Evolutionary conservation across 2,329 filamentous ascomycete genomes (phyloP).

Genomic region (Chaetomiaceae sp.): DNA sequence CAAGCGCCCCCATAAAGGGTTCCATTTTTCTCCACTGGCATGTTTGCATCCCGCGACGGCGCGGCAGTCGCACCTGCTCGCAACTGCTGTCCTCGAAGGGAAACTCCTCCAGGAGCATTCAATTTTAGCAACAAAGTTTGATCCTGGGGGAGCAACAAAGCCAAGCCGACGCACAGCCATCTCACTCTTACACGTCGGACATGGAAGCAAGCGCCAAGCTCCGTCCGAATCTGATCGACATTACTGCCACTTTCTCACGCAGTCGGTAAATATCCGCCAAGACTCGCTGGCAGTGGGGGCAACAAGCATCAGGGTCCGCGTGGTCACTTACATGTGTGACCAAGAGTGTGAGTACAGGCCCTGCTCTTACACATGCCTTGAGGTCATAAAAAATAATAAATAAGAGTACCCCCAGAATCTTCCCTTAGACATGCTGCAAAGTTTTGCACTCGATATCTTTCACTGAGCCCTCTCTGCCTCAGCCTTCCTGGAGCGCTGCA

Average conservation of each 20-base stretch:
- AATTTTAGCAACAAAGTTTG: background rate
- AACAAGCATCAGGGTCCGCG: background rate
- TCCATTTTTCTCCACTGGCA: no score
- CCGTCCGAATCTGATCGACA: conserved; percentile 18
- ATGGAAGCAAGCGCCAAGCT: conserved; percentile 1
- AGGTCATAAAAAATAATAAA: background rate
- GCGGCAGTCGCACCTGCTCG: no score
- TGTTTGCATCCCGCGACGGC: no score
- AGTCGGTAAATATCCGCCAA: conserved; percentile 17
- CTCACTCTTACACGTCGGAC: background rate
- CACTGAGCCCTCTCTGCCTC: background rate
- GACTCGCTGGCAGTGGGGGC: background rate
- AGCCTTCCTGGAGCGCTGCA: no score
- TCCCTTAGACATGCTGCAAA: background rate
- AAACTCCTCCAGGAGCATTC: no score
- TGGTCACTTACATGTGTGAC: background rate
- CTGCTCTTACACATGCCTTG: background rate
- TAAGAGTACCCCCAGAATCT: background rate
- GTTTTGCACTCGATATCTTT: background rate
- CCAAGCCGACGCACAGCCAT: background rate
- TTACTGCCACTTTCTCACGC: conserved; percentile 14
- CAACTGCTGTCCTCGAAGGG: no score
- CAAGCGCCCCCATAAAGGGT: no score
- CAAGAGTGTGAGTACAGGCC: no score
- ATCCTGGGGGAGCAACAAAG: background rate